Evolutionary conservation across 202 grass and related monocot genomes (phyloP), one percentile per base, ranked within the genome.

Genomic region (Eragrostis tef): DNA sequence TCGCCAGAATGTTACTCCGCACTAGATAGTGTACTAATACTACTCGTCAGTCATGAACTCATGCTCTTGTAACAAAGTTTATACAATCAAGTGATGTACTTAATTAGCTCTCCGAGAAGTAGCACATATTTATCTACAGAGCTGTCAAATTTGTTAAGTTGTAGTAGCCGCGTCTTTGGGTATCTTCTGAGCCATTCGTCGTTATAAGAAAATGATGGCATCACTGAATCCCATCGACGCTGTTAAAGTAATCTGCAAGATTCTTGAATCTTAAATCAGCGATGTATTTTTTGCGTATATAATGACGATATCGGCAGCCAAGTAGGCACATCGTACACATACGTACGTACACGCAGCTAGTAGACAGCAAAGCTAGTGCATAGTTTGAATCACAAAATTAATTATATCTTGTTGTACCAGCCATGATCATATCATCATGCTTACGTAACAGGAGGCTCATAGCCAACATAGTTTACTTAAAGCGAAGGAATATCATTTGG

Each of bases 81-180:
- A 78, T 6, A 59, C 0, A 29, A 48, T 7, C 11, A 9, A 20
- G 73, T 45, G 73, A 13, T 17, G 54, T 26, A 26, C 36, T 58
- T 54, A 6, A 34, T 34, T 34, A 39, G 34, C 34, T 39, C 39
- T 27, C 41, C 16, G 15, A 22, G 34, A 39, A 53, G 10, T 16
- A 71, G 25, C 14, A 73, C 41, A 73, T 7, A 54, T 39, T 19
- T 21, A 52, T 22, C 2, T 63, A 29, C n/a, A 48, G 9, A 66
- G 16, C 34, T 16, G 60, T 86, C 26, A 51, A 74, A 42, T 59
- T 74, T 86, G 36, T 80, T 74, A 80, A 39, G 34, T 39, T 3
- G 34, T 39, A 67, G 64, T 67, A 25, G 13, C 17, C 11, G 12
- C 13, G 39, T 10, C 19, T 80, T 51, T 17, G 74, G 21, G 63